Evolutionary conservation across 768 basidiomycete genomes (phyloP).

Genomic region (Boletellus ananiceps): DNA sequence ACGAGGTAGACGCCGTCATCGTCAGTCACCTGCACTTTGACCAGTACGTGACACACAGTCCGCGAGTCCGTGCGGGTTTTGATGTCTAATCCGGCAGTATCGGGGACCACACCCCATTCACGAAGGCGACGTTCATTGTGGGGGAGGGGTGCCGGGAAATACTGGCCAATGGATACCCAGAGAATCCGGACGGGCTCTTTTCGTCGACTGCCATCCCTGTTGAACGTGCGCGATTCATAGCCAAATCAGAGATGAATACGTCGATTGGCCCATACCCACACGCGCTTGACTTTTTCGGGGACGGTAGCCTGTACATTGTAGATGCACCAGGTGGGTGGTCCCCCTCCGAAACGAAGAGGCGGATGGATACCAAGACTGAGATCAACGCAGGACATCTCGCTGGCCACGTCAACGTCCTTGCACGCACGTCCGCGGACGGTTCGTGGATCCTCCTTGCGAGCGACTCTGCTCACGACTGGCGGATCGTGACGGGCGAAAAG

Average conservation of each 20-base stretch:
- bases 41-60: conserved; percentile 18
- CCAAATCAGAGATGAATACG: conserved; percentile 27
- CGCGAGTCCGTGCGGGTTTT: neutral
- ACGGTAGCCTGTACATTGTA: conserved; percentile 56
- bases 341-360: too few species aligned
- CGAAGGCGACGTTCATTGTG: conserved; percentile 44
- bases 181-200: conserved; percentile 32
- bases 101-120: conserved; percentile 45
- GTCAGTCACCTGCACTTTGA: conserved; percentile 56
- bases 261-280: conserved; percentile 48
- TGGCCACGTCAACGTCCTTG: conserved; percentile 53
- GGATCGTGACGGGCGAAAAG: conserved; percentile 43
- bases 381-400: conserved; percentile 38
- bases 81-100: conserved; percentile 21
- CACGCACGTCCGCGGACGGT: conserved; percentile 48
- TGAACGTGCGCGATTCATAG: conserved; percentile 38
- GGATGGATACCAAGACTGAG: neutral
- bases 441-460: conserved; percentile 54
- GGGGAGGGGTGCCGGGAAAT: conserved; percentile 37
- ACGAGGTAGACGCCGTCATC: conserved; percentile 41
- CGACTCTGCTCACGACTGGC: conserved; percentile 54
- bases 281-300: conserved; percentile 50
- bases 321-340: conserved; percentile 41
- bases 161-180: conserved; percentile 40
- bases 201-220: conserved; percentile 35